phyloP scores from a whole-genome alignment of 495 filamentous ascomycete genomes.

The Aspergillus cristatus region DNA sequence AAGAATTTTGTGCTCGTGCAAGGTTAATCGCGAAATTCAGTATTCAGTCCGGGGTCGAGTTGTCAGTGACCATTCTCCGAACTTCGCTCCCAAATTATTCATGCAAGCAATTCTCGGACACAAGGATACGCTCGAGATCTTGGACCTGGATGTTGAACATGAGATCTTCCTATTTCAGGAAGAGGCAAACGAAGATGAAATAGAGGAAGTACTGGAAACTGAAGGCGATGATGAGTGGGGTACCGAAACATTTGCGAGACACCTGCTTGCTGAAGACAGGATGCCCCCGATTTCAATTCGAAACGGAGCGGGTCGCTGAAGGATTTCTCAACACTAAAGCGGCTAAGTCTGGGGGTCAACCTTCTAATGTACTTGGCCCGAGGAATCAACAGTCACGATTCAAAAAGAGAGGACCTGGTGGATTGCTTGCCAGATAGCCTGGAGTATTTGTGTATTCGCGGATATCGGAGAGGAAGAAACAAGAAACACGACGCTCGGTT shows the following conservation, averaged over 20 bases:
- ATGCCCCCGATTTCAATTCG: not conserved
- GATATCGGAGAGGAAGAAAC: not conserved
- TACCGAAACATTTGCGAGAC: no score
- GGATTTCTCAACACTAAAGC: not conserved
- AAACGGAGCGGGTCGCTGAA: not conserved
- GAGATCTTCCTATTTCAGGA: not conserved
- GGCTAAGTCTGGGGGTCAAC: not conserved
- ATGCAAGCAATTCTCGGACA: constrained; percentile 13
- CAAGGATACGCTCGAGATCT: constrained; percentile 15
- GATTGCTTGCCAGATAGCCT: not conserved
- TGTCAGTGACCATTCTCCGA: not conserved
- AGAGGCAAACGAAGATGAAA: constrained; percentile 1
- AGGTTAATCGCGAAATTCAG: constrained; percentile 10
- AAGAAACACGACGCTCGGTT: not conserved
- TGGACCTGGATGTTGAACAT: constrained; percentile 17
- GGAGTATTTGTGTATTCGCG: not conserved
- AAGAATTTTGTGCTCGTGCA: constrained; percentile 11
- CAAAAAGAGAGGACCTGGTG: not conserved
- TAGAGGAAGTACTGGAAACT: not conserved
- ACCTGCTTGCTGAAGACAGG: no score
- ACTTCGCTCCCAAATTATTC: constrained; percentile 13
- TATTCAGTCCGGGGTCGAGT: constrained; percentile 16
- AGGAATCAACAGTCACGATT: not conserved
- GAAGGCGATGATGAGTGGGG: not conserved
- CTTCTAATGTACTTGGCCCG: not conserved